Evolutionary conservation across 1,284 basidiomycete genomes (phyloP), one percentile per base, ranked within the genome.

Genomic region (Irpex lacteus): DNA sequence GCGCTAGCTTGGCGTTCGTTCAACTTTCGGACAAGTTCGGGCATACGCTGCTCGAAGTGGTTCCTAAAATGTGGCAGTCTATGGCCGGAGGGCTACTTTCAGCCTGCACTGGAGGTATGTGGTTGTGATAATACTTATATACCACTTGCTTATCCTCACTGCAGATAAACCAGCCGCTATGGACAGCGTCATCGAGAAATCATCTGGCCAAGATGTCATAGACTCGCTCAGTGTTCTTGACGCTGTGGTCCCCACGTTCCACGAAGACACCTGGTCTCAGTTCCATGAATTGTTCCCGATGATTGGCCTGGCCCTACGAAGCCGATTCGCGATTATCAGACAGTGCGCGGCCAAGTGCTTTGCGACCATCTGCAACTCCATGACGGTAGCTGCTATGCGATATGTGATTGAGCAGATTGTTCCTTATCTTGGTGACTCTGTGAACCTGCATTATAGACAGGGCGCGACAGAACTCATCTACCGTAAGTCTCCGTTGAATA

Each of bases 61-160:
- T 98, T 21, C 96, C 97, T 1, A 94, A 89, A 69, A 92, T 98
- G 82, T 99, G 97, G 96, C 88, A 92, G 57, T 95, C 93, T 15
- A 94, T 98, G 87, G 89, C 89, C 18, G 89, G 89, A 37, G 89
- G 93, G 19, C 75, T 98, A 38, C 70, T 91, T 47, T 85, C 85
- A 63, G 84, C 88, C n/a, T 95, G 91, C 64, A 77, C 82, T 59
- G 75, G 81, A 61, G 87, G 92, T 90, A 72, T 63, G 84, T 70
- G 44, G 53, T 32, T 52, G 59, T 57, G 8, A 6, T n/a, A 38
- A 0, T 50, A 50, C 34, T 63, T 62, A 38, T 64, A 65, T 34
- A 5, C 59, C 50, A 52, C 47, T 61, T 3, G 53, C 62, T 65
- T 55, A 38, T 32, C 53, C 13, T 21, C 50, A 2, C 13, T 9